phyloP scores from a whole-genome alignment of 768 basidiomycete species.

The Daedaleopsis sinensis region DNA sequence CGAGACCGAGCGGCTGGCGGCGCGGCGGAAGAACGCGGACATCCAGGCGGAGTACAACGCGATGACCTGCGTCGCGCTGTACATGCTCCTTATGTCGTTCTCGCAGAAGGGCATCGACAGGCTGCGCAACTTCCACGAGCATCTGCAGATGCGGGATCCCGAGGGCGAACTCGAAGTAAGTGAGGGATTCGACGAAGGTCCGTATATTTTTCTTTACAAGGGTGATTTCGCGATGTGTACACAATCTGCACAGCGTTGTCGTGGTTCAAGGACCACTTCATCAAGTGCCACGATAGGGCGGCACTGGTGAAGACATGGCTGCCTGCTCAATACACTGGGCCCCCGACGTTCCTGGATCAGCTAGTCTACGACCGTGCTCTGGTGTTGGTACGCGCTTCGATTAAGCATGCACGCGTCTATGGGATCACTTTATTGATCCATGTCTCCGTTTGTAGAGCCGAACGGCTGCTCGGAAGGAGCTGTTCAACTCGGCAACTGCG shows the following conservation, averaged over 20 bases:
- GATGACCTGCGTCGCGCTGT: slow-evolving; percentile 84
- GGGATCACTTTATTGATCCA: background rate
- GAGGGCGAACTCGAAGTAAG: slow-evolving; percentile 76
- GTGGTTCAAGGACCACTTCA: slow-evolving; percentile 94
- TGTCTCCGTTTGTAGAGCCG: slow-evolving; percentile 64
- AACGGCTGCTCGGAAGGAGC: slow-evolving; percentile 88
- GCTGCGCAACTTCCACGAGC: slow-evolving; percentile 77
- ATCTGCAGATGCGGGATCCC: slow-evolving; percentile 78
- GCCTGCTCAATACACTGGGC: slow-evolving; percentile 79
- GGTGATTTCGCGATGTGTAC: background rate
- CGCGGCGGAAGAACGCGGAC: slow-evolving; percentile 70
- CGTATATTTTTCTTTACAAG: slow-evolving; percentile 21
- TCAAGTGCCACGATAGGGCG: slow-evolving; percentile 92
- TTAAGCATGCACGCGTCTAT: background rate
- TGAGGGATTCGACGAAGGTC: slow-evolving; percentile 82
- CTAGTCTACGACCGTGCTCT: slow-evolving; percentile 92
- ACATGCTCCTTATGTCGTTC: slow-evolving; percentile 91
- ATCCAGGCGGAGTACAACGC: slow-evolving; percentile 83
- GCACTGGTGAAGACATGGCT: slow-evolving; percentile 88
- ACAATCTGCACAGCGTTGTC: slow-evolving; percentile 54
- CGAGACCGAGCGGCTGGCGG: slow-evolving; percentile 71
- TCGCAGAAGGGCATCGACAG: slow-evolving; percentile 91
- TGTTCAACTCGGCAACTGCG: slow-evolving; percentile 74
- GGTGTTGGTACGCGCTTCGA: slow-evolving; percentile 60
- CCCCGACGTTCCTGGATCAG: slow-evolving; percentile 85